These are phyloP conservation scores for Lepiota brunneoincarnata DNA, from an alignment of 768 basidiomycete genomes.

Conservation along the genomic window DNA sequence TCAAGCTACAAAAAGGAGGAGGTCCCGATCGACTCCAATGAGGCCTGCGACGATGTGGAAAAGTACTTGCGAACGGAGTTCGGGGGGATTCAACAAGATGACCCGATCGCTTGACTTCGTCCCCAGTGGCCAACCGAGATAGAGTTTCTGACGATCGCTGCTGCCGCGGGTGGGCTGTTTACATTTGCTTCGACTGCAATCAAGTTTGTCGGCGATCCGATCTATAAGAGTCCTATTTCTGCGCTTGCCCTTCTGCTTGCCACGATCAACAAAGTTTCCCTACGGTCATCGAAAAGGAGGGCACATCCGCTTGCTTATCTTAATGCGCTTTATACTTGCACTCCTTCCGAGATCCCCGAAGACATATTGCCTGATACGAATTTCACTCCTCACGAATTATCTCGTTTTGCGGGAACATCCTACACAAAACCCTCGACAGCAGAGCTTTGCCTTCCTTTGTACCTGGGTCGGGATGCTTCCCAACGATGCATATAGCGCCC, in stretches of 20 bases:
- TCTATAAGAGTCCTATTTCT: not conserved
- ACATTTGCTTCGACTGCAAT: not conserved
- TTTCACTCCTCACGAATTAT: too few species aligned
- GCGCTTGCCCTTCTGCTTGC: not conserved
- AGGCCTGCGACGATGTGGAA: not conserved
- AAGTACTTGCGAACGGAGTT: not conserved
- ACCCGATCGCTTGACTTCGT: not conserved
- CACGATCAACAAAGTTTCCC: not conserved
- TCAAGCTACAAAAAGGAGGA: not conserved
- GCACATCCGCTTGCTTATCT: conserved; percentile 6
- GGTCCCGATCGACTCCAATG: not conserved
- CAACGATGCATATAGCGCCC: too few species aligned
- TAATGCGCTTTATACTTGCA: conserved; percentile 8
- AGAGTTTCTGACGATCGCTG: not conserved
- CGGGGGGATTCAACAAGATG: not conserved
- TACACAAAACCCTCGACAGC: too few species aligned
- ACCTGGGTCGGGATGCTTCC: too few species aligned
- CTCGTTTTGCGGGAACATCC: too few species aligned
- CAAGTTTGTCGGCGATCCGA: not conserved
- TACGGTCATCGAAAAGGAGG: not conserved
- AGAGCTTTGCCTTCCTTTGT: too few species aligned
- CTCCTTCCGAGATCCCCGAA: not conserved
- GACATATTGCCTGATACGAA: not conserved
- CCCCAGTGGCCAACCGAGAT: not conserved
- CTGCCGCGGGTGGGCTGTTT: not conserved